Base-by-base conservation (phyloP, 768 basidiomycete species). In the Cyclocybe aegerita region DNA sequence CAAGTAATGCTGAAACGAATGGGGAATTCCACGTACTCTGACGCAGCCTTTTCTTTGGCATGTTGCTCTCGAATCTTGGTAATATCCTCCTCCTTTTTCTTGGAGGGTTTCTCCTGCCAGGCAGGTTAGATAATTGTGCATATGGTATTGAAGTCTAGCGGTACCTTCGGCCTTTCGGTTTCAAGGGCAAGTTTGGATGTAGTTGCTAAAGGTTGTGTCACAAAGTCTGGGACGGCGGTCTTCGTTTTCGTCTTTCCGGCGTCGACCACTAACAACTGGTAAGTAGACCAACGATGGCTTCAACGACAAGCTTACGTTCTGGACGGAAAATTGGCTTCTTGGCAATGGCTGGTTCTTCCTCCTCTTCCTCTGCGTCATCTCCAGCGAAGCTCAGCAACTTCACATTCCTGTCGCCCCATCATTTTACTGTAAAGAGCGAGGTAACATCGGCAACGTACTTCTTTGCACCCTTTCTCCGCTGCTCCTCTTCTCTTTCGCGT, bases 331-430 rank as follows among this genome's bases (percentile, higher is more conserved):
- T 89, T 0, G 85, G 76, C 65, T 91, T 94, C 76, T 93, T 93
- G 70, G 85, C 85, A 56, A 82, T 63, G 0, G 75, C 66, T 0
- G 75, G 61, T 39, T 83, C 86, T 9, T 71, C 79, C 7, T 82
- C 85, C 23, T 80, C 86, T 32, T 60, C 83, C n/a, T 68, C 82
- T 32, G 81, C 87, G 40, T 82, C 87, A 7, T 82, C 88, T 7
- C 75, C 88, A 11, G 84, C 92, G 65, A 99, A 99, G 44, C 93
- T 96, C 48, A 98, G 68, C 8, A 99, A 69, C 49, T 88, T 89
- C 8, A 90, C 88, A 60, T 99, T 93, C 68, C 94, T 97, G 53
- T 10, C 16, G 14, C 44, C 4, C n/a, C 33, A 7, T 11, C 10
- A 32, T 36, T 39, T 42, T 31, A 50, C 29, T 10, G 23, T 39